Base-by-base conservation (phyloP, 805 yeast species). In the Wickerhamiella brachini region DNA sequence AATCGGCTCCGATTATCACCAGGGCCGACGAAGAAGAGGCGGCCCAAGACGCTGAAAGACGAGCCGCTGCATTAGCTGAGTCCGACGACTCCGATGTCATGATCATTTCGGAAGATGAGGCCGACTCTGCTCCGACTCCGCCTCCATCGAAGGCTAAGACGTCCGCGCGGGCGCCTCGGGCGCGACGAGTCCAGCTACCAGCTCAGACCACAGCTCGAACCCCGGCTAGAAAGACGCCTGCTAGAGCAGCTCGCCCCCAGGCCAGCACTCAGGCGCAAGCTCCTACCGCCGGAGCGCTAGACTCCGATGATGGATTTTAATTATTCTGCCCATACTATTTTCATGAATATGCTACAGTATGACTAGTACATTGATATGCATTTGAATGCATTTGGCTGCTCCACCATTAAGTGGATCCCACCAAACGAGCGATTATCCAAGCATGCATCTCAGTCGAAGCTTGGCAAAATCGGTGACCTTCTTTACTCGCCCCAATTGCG, bases 401-500 rank as follows among this genome's bases (percentile, higher is more conserved):
- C n/a, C n/a, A n/a, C n/a, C n/a, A n/a, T n/a, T n/a, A n/a, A n/a
- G n/a, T n/a, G n/a, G n/a, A n/a, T n/a, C n/a, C n/a, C n/a, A n/a
- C n/a, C n/a, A n/a, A n/a, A n/a, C n/a, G 34, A 12, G 8, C 15
- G 34, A 29, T 29, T 29, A 29, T 12, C 15, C 34, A 29, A 29
- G 31, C 31, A 34, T 37, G 41, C 41, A 37, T 15, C 20, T n/a
- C 13, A n/a, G 10, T n/a, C 41, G 41, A 6, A 37, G 41, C 20
- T n/a, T 37, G 20, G 41, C 41, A 13, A 37, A 17, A 15, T 37
- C 41, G n/a, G 43, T 65, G 48, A 57, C 65, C 2, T 53, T 66
- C 15, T 68, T 59, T 56, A 60, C 70, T 9, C 57, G 66, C 12
- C 67, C 70, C 12, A 49, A 58, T 5, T 68, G 71, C 49, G 70